Percentiles rank a stretch among this genome's conserved stretches.
Evolutionary conservation across 441 rosid genomes (phyloP).

Genomic region (Syzygium syzygioides): DNA sequence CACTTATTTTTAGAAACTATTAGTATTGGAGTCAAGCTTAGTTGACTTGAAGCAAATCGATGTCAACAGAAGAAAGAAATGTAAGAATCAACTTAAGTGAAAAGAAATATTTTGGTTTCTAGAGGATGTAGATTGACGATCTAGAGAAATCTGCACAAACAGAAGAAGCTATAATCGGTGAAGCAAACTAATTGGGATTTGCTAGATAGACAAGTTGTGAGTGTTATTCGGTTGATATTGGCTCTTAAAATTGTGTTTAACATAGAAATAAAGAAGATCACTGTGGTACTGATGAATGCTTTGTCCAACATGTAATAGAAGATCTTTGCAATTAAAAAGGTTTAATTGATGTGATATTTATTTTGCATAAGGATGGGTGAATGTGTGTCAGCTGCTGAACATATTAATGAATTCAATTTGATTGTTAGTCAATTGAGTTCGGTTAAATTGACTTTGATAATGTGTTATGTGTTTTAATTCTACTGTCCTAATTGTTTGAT

Average conservation of each 20-base stretch:
- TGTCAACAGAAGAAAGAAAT: not conserved
- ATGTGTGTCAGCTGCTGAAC: not conserved
- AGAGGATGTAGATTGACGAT: not conserved
- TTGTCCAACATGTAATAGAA: not conserved
- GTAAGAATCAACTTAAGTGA: not conserved
- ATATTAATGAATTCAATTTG: not conserved
- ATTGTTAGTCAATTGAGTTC: not conserved
- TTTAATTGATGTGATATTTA: not conserved
- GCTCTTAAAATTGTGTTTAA: accelerated
- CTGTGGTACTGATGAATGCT: not conserved
- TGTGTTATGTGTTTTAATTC: not conserved
- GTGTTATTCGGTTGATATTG: not conserved
- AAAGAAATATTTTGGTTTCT: not conserved
- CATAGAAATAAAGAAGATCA: not conserved
- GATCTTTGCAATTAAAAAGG: not conserved
- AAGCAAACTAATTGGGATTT: not conserved
- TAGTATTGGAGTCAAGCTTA: not conserved
- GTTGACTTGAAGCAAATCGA: not conserved
- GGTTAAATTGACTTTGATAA: not conserved
- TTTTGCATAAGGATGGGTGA: not conserved
- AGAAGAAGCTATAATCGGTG: not conserved
- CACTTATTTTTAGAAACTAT: not conserved
- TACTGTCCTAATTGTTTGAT: not conserved
- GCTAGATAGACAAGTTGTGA: not conserved
- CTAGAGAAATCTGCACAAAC: not conserved